Evolutionary conservation across 2,329 filamentous ascomycete species (phyloP), one percentile per base, ranked within the genome.

Genomic region (Xylaria polymorpha): DNA sequence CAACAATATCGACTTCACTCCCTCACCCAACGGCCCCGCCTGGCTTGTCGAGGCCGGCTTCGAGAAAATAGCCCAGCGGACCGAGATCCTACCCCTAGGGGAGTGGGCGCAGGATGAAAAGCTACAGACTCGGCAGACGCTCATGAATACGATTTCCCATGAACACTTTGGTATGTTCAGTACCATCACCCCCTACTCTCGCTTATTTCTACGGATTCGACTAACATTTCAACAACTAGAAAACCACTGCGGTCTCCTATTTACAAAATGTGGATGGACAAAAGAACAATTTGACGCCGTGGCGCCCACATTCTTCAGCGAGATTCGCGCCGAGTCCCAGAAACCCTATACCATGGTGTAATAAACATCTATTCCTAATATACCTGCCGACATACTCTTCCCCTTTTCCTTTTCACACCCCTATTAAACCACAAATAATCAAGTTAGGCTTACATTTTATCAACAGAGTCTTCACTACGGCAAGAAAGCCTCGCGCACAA

Each of bases 51-150:
- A 78, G 0, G 71, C 81, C 3, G 82, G 81, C n/a, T 83, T 82
- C 62, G 82, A 83, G 56, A 75, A 74, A 39, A 78, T 83, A 22
- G 75, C 79, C 0, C 81, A 84, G 70, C 76, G 80, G 14, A 80
- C 76, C 22, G 81, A 84, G 70, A 81, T 82, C 72, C 68, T 84
- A 32, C 83, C 83, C 0, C 72, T 84, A 22, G 79, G 80, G 12
- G 74, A 75, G 43, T 83, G 82, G 79, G 80, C 81, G 0, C 76
- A 77, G 29, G 83, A 84, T 59, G 78, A 81, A 8, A 77, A 82
- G 62, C 76, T 79, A 69, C 75, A 75, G 35, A 75, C 75, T 43
- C 82, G 82, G 46, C 82, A 82, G 48, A 76, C 73, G 18, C 67
- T 83, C 20, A 71, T 82, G 43, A 77, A 77, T 4, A 72, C 79